Evolutionary conservation across 352 stramenopile species (phyloP).

Genomic region (Phytopythium vexans): DNA sequence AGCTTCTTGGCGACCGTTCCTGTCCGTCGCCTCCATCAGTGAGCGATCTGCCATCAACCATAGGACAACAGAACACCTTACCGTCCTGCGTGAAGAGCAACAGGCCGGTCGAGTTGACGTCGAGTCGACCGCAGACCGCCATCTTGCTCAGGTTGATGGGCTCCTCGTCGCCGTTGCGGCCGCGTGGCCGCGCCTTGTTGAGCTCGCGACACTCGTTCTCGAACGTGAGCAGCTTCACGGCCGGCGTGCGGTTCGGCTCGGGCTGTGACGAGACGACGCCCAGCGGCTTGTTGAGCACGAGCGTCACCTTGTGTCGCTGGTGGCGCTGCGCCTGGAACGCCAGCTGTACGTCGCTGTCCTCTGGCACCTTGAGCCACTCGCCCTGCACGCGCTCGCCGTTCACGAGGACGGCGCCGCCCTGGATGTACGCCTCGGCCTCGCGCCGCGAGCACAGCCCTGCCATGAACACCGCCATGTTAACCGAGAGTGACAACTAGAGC

Average conservation of each 20-base stretch:
- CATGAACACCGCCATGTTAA: not conserved
- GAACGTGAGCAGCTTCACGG: conserved; percentile 71
- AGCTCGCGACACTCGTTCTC: conserved; percentile 76
- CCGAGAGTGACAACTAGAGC: not conserved
- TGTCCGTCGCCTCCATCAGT: not conserved
- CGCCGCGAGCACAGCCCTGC: conserved; percentile 71
- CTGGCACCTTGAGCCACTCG: conserved; percentile 69
- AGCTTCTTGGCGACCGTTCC: conserved; percentile 66
- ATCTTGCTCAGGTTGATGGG: conserved; percentile 75
- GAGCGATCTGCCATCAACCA: no score
- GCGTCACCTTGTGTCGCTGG: conserved; percentile 72
- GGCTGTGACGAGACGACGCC: conserved; percentile 81
- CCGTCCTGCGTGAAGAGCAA: conserved; percentile 84
- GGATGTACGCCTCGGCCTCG: conserved; percentile 81
- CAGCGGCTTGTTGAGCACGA: conserved; percentile 83
- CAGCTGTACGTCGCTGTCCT: conserved; percentile 54
- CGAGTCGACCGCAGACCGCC: conserved; percentile 75
- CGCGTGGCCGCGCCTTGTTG: conserved; percentile 35
- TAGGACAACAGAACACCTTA: not conserved
- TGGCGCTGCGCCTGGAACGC: conserved; percentile 65
- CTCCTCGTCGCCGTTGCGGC: conserved; percentile 26
- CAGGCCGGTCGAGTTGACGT: conserved; percentile 82
- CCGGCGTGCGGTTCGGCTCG: conserved; percentile 57
- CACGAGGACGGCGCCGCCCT: conserved; percentile 67
- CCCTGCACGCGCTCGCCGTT: conserved; percentile 61